Percentiles rank a stretch among this genome's conserved stretches.
Evolutionary conservation across 495 filamentous ascomycete genomes (phyloP).

Genomic region (Podospora pseudopauciseta): DNA sequence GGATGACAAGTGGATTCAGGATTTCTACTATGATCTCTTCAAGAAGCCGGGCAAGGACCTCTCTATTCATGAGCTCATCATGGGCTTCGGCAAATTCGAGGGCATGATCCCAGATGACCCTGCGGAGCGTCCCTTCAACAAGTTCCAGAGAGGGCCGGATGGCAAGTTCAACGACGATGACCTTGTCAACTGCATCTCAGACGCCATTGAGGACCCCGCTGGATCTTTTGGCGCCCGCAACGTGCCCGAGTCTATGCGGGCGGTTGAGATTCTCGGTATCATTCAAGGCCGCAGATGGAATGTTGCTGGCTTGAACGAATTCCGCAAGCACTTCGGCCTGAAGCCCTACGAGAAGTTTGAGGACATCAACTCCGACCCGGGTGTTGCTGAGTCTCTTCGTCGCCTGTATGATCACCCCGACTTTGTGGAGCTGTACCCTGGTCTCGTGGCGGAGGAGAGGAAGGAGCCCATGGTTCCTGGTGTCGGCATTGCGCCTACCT

Average conservation of each 20-base stretch:
- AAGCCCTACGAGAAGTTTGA: slow-evolving; percentile 73
- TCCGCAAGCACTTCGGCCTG: slow-evolving; percentile 75
- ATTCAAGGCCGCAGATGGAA: slow-evolving; percentile 82
- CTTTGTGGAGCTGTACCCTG: slow-evolving; percentile 75
- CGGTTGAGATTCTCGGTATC: slow-evolving; percentile 82
- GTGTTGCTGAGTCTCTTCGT: slow-evolving; percentile 66
- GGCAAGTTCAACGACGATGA: slow-evolving; percentile 65
- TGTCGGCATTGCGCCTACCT: slow-evolving; percentile 76
- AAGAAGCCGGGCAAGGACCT: slow-evolving; percentile 54
- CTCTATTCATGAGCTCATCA: slow-evolving; percentile 53
- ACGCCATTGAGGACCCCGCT: slow-evolving; percentile 61
- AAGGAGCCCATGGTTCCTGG: slow-evolving; percentile 72
- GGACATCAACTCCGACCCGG: slow-evolving; percentile 76
- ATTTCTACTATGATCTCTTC: slow-evolving; percentile 62
- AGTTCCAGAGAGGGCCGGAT: slow-evolving; percentile 55
- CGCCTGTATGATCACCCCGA: slow-evolving; percentile 71
- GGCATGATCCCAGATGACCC: slow-evolving; percentile 58
- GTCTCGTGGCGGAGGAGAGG: slow-evolving; percentile 74
- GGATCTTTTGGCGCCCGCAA: slow-evolving; percentile 67
- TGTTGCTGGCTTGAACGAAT: slow-evolving; percentile 79
- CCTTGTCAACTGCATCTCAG: slow-evolving; percentile 62
- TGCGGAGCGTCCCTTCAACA: slow-evolving; percentile 58
- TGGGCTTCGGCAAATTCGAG: slow-evolving; percentile 60
- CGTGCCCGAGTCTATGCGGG: slow-evolving; percentile 67
- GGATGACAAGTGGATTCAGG: slow-evolving; percentile 72